Evolutionary conservation across 192 early-diverging fungal genomes (phyloP), one percentile per base, ranked within the genome.

Genomic region (Gaertneriomyces sp.): DNA sequence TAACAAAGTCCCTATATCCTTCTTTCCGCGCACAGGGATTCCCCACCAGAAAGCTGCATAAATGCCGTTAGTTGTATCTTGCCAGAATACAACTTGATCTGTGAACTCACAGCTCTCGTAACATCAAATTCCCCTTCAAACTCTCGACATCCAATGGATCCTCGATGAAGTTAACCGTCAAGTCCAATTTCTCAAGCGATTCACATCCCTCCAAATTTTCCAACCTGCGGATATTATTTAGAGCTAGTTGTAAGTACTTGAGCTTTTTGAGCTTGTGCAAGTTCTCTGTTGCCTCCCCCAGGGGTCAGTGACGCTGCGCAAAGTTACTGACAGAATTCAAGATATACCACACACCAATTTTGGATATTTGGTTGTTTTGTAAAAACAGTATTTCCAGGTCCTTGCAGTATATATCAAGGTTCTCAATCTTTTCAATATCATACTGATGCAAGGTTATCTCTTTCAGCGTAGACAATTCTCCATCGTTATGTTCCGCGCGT

Each of bases 391-490:
- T 84, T 68, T 82, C 79, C 33, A 86, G 57, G 56, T 82, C 60
- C 14, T 82, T 70, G 63, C 84, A 86, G 59, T 81, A 86, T 7
- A 78, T 60, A 54, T 84, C 84, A 2, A 86, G 74, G 60, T 79
- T 80, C 74, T 86, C 84, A 19, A 86, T 86, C 63, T 81, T 84
- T 61, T 84, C 84, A 43, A 86, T 78, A 62, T 84, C 84, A 60
- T 79, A 84, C 61, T 86, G 84, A 63, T 86, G 84, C 39, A 86
- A 70, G 8, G 84, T 74, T 9, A 86, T 70, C 64, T 86, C 84
- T 43, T 65, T 66, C 42, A 86, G 72, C 0, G 82, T 71, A 16
- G 82, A 78, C 12, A 86, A 68, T 47, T 84, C 82, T 44, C 82
- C 82, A 53, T 86, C 82, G 56, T 86, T 86, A 74, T 86, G 84